These are phyloP conservation scores for Mycena venus DNA, from an alignment of 768 basidiomycete species.

Conservation along the genomic window DNA sequence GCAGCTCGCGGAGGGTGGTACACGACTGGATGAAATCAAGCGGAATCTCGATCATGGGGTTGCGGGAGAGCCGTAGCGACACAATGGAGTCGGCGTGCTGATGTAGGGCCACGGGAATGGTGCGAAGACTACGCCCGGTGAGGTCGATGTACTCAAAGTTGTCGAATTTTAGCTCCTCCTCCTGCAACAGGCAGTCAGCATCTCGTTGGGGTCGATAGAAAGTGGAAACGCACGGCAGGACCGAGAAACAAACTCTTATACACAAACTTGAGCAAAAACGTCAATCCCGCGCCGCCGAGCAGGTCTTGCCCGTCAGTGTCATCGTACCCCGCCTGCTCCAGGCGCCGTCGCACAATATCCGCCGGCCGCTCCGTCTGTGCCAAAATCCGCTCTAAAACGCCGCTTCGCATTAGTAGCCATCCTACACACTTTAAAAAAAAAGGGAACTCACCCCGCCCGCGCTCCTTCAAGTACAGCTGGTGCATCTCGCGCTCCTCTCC, in stretches of 20 bases:
- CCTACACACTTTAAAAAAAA: not conserved
- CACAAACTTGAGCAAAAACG: conserved; percentile 92
- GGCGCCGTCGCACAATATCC: conserved; percentile 82
- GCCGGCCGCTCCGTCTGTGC: conserved; percentile 87
- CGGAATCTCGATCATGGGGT: conserved; percentile 96
- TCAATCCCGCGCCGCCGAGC: conserved; percentile 79
- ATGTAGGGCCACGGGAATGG: conserved; percentile 91
- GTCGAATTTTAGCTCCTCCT: conserved; percentile 80
- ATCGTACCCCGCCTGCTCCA: conserved; percentile 93
- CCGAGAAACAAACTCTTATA: conserved; percentile 85
- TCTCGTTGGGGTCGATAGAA: not conserved
- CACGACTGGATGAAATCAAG: conserved; percentile 96
- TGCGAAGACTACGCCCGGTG: conserved; percentile 81
- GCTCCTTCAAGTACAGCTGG: conserved; percentile 80
- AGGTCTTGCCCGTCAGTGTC: conserved; percentile 83
- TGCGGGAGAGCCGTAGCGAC: conserved; percentile 89
- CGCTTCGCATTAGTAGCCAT: not conserved
- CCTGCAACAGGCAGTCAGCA: conserved; percentile 55
- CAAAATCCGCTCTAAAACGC: conserved; percentile 80
- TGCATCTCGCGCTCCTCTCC: conserved; percentile 66
- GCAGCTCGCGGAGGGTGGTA: conserved; percentile 84
- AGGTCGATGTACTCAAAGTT: conserved; percentile 87
- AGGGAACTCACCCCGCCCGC: conserved; percentile 73
- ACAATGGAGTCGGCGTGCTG: conserved; percentile 87
- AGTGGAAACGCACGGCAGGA: conserved; percentile 62